Percentiles rank a stretch among this genome's conserved stretches.
Evolutionary conservation across 192 early-diverging fungal genomes (phyloP).

Genomic region (Martensiomyces pterosporus): DNA sequence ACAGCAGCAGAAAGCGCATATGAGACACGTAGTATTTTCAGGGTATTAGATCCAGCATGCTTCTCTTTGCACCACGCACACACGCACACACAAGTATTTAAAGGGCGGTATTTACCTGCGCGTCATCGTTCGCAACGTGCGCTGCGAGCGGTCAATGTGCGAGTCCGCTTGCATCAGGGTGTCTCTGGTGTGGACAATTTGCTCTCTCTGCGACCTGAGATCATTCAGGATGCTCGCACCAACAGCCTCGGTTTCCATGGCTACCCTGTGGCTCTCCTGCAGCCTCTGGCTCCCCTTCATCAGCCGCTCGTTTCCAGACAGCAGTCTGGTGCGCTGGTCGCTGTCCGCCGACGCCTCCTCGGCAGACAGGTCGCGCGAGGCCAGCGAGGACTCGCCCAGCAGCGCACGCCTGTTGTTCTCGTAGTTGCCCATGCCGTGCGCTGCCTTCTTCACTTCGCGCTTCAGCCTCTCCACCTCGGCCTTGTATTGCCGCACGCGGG

Average conservation of each 20-base stretch:
- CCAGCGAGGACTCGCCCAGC: constrained; percentile 46
- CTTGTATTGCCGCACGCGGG: constrained; percentile 68
- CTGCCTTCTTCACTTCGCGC: constrained; percentile 55
- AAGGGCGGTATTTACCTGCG: constrained; percentile 54
- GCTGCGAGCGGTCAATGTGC: constrained; percentile 62
- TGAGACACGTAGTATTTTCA: neutral
- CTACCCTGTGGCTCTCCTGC: constrained; percentile 83
- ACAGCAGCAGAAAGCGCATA: constrained; percentile 2
- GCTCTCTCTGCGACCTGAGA: constrained; percentile 84
- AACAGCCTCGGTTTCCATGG: constrained; percentile 86
- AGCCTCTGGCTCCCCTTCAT: constrained; percentile 71
- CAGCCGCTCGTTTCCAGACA: constrained; percentile 84
- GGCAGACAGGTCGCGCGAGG: constrained; percentile 54
- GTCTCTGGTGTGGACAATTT: constrained; percentile 81
- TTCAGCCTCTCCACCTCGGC: constrained; percentile 75
- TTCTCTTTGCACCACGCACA: too few species aligned
- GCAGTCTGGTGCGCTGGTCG: constrained; percentile 75
- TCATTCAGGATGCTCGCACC: constrained; percentile 81
- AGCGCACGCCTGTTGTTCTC: constrained; percentile 58
- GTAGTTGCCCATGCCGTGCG: constrained; percentile 23
- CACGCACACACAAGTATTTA: neutral
- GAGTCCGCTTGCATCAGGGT: constrained; percentile 78
- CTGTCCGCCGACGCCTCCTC: constrained; percentile 25
- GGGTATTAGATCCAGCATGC: too few species aligned
- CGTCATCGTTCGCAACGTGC: constrained; percentile 69